Percentiles rank a stretch among this genome's conserved stretches.
Conservation (phyloP, 495 filamentous ascomycete genomes). For the Neurospora cerealis region DNA sequence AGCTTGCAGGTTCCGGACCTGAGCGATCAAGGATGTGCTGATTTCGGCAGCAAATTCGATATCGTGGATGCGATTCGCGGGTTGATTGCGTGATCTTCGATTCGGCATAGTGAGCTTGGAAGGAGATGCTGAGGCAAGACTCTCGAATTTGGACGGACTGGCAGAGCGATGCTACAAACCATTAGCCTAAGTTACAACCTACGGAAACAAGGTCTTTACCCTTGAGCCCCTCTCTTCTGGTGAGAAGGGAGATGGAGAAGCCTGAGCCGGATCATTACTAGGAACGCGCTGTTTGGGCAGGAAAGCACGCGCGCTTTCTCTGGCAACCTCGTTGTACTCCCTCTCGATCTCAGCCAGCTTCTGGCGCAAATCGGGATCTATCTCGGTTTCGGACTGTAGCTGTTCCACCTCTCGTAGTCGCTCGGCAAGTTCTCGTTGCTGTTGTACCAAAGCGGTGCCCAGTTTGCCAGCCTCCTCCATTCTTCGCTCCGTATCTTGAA, state of each 20-base stretch:
- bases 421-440: constrained; percentile 70
- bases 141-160: constrained; percentile 72
- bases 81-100: constrained; percentile 84
- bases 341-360: constrained; percentile 80
- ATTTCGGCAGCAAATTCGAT: constrained; percentile 96
- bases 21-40: constrained; percentile 76
- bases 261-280: constrained; percentile 50
- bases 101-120: constrained; percentile 78
- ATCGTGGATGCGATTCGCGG: constrained; percentile 74
- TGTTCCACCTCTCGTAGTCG: constrained; percentile 76
- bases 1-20: constrained; percentile 79
- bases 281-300: constrained; percentile 72
- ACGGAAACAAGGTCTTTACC: constrained; percentile 24
- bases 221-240: constrained; percentile 43
- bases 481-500: constrained; percentile 80
- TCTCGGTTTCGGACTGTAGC: constrained; percentile 67
- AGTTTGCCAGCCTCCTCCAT: constrained; percentile 85
- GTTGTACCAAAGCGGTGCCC: constrained; percentile 74
- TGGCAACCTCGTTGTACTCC: constrained; percentile 91
- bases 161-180: constrained; percentile 45
- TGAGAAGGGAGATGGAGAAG: constrained; percentile 47
- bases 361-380: constrained; percentile 72
- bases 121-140: constrained; percentile 76
- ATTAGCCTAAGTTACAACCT: constrained; percentile 12
- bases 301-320: constrained; percentile 81